A percentile compares a stretch with the other conserved stretches of the same genome.
Conservation (phyloP, 2,329 filamentous ascomycete species). For the Trichoderma cornu-damae region DNA sequence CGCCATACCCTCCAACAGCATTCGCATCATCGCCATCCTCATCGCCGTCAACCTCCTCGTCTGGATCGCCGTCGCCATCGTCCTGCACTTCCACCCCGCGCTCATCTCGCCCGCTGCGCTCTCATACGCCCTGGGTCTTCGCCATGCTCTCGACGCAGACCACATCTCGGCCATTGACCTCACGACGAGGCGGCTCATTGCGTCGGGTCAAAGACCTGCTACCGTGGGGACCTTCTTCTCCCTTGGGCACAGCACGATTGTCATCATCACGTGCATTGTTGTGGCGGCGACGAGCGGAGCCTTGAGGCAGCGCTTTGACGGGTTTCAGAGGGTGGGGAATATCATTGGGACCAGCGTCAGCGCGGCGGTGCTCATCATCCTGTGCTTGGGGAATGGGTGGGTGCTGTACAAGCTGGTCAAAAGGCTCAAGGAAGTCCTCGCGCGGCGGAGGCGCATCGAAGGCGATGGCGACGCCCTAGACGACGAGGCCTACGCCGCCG, state of each 20-base stretch:
- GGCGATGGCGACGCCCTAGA: slow-evolving; percentile 28
- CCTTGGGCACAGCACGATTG: slow-evolving; percentile 88
- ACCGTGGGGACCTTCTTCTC: slow-evolving; percentile 95
- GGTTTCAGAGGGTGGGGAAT: slow-evolving; percentile 73
- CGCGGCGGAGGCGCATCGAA: slow-evolving; percentile 24
- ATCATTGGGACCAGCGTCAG: slow-evolving; percentile 88
- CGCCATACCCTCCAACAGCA: slow-evolving; percentile 31
- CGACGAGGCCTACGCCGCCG: slow-evolving; percentile 27
- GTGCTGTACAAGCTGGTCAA: slow-evolving; percentile 74
- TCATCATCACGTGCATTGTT: slow-evolving; percentile 82
- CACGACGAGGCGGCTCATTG: slow-evolving; percentile 85
- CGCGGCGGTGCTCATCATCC: slow-evolving; percentile 72
- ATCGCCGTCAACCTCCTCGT: slow-evolving; percentile 47
- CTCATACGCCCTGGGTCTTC: slow-evolving; percentile 81
- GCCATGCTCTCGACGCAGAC: slow-evolving; percentile 96
- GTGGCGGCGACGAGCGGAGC: slow-evolving; percentile 88
- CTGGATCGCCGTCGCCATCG: slow-evolving; percentile 51
- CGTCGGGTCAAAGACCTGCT: slow-evolving; percentile 76
- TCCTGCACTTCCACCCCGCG: slow-evolving; percentile 49
- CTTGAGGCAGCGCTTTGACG: slow-evolving; percentile 72
- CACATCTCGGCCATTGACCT: slow-evolving; percentile 84
- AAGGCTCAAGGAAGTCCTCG: slow-evolving; percentile 59
- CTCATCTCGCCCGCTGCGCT: slow-evolving; percentile 77
- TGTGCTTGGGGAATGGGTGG: slow-evolving; percentile 80
- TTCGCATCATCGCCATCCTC: slow-evolving; percentile 49